Percentiles rank a stretch among this genome's conserved stretches.
Evolutionary conservation across 805 yeast species (phyloP).

Genomic region (Maudiozyma serrabonitensis): DNA sequence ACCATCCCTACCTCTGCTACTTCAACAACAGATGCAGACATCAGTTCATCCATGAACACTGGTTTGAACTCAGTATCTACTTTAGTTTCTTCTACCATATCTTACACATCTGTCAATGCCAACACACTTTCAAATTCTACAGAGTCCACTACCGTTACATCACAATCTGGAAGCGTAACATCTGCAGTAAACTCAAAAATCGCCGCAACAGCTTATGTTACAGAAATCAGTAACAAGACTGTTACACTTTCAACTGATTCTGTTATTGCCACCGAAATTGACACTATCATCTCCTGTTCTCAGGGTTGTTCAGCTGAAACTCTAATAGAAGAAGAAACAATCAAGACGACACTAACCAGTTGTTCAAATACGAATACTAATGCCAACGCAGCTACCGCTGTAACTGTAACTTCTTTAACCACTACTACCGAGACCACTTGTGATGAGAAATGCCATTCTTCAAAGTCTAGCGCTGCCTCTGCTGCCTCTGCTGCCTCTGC

Average conservation of each 20-base stretch:
- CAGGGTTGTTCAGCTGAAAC: not conserved
- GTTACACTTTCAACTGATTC: not conserved
- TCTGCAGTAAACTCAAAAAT: too few species aligned
- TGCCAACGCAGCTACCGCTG: not conserved
- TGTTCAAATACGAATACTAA: not conserved
- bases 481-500: not conserved
- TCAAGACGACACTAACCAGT: not conserved
- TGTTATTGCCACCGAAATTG: not conserved
- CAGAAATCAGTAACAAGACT: not conserved
- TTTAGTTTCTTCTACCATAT: not conserved
- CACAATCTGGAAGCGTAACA: too few species aligned
- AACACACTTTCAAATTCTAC: not conserved
- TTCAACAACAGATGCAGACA: not conserved
- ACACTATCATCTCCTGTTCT: not conserved
- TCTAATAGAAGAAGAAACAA: not conserved
- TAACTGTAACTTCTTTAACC: not conserved
- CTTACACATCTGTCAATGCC: not conserved
- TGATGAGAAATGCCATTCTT: not conserved
- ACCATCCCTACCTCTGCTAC: not conserved
- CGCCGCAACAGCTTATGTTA: not conserved
- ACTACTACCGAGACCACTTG: not conserved
- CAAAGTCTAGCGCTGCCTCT: not conserved
- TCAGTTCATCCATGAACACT: too few species aligned
- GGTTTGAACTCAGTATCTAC: not conserved
- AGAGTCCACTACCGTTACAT: not conserved